Evolutionary conservation across 2,329 filamentous ascomycete species (phyloP).

Genomic region (Xylariaceae sp.): DNA sequence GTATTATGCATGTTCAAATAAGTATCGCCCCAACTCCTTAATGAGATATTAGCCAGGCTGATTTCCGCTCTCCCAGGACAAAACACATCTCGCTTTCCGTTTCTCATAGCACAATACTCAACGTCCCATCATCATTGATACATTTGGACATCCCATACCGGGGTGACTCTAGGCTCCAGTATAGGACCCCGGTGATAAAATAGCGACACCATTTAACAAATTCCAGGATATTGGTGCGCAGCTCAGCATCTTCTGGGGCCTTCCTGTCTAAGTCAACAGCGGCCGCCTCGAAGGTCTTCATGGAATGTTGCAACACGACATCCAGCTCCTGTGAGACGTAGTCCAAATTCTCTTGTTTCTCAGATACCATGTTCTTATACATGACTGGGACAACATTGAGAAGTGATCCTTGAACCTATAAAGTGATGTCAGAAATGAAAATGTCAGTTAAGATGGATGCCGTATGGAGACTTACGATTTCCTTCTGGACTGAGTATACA

Average conservation of each 20-base stretch:
- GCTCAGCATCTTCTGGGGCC: constrained; percentile 12
- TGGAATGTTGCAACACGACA: constrained; percentile 12
- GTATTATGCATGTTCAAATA: too few relatives aligned
- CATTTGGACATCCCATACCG: constrained; percentile 29
- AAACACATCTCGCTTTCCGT: background rate
- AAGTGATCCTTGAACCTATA: constrained; percentile 25
- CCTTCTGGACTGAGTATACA: constrained; percentile 27
- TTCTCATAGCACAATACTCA: constrained; percentile 22
- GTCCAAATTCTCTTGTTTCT: constrained; percentile 15
- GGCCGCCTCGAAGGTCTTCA: constrained; percentile 22
- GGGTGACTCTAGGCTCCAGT: constrained; percentile 26
- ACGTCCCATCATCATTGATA: constrained; percentile 21
- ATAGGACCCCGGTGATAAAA: constrained; percentile 26
- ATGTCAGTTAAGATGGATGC: background rate
- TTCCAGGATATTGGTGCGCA: constrained; percentile 20
- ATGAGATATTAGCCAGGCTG: too few relatives aligned
- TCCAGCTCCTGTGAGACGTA: constrained; percentile 20
- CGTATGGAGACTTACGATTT: constrained; percentile 21
- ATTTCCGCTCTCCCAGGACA: too few relatives aligned
- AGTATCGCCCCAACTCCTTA: too few relatives aligned
- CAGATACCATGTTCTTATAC: constrained; percentile 21
- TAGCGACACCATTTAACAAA: constrained; percentile 27
- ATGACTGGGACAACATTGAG: constrained; percentile 26
- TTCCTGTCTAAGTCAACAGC: constrained; percentile 15
- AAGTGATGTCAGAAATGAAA: too few relatives aligned